phyloP scores from a whole-genome alignment of 768 basidiomycete species.

The Ramaria rubella region DNA sequence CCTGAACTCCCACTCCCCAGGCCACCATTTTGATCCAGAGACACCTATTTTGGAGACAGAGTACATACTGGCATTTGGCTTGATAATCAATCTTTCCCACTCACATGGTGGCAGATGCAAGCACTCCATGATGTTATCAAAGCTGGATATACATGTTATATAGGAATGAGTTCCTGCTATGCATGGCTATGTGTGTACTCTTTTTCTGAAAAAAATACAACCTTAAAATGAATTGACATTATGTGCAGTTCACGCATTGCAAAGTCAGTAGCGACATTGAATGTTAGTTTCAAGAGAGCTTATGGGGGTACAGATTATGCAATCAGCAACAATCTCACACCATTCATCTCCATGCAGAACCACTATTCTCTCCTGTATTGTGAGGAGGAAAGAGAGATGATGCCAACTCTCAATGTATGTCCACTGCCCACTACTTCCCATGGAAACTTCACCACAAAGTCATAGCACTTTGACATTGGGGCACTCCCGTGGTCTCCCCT shows the following conservation, averaged over 20 bases:
- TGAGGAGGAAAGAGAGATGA: slow-evolving; percentile 17
- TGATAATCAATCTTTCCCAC: background rate
- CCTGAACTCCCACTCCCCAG: background rate
- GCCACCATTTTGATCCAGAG: slow-evolving; percentile 1
- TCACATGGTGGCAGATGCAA: slow-evolving; percentile 31
- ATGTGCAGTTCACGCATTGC: slow-evolving; percentile 7
- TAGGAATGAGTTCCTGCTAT: slow-evolving; percentile 17
- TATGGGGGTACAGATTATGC: slow-evolving; percentile 1
- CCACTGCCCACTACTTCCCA: background rate
- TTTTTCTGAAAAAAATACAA: background rate
- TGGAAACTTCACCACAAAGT: background rate
- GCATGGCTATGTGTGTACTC: slow-evolving; percentile 13
- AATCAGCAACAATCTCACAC: slow-evolving; percentile 8
- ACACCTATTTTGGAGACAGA: slow-evolving; percentile 2
- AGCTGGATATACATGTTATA: slow-evolving; percentile 28
- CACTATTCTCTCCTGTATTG: slow-evolving; percentile 15
- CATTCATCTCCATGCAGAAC: slow-evolving; percentile 20
- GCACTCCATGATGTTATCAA: slow-evolving; percentile 32
- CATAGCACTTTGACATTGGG: slow-evolving; percentile 13
- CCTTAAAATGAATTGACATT: slow-evolving; percentile 1
- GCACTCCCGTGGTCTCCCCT: slow-evolving; percentile 20
- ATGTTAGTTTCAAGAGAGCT: background rate
- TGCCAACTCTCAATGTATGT: slow-evolving; percentile 6
- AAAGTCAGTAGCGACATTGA: slow-evolving; percentile 4
- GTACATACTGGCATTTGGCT: background rate